Evolutionary conservation across 2,329 filamentous ascomycete genomes (phyloP).

Genomic region (Aspergillus tamarii): DNA sequence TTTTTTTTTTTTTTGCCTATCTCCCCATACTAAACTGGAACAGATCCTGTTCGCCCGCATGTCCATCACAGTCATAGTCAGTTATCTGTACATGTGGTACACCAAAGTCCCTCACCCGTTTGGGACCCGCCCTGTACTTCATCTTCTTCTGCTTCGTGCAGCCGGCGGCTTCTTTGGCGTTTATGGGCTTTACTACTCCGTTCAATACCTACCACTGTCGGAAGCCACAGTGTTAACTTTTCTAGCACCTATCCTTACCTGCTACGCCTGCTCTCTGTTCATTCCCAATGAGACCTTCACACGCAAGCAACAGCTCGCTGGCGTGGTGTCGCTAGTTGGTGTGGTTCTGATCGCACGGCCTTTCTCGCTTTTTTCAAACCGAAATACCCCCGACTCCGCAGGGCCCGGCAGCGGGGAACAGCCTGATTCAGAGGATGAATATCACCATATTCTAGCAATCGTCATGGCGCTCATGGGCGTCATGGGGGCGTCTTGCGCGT

Average conservation of each 20-base stretch:
- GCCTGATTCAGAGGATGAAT: slow-evolving; percentile 52
- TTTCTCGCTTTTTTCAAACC: slow-evolving; percentile 27
- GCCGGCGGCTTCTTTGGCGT: slow-evolving; percentile 76
- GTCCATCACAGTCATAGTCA: slow-evolving; percentile 69
- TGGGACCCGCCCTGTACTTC: slow-evolving; percentile 67
- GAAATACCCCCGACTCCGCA: not conserved
- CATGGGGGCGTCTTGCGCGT: slow-evolving; percentile 72
- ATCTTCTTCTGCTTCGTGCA: slow-evolving; percentile 69
- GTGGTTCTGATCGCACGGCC: slow-evolving; percentile 84
- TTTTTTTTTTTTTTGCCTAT: no score
- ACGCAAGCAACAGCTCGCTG: slow-evolving; percentile 74
- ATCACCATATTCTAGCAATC: slow-evolving; percentile 71
- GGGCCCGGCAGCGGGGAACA: slow-evolving; percentile 25
- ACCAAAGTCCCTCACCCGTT: slow-evolving; percentile 69
- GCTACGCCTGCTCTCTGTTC: slow-evolving; percentile 77
- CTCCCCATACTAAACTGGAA: not conserved
- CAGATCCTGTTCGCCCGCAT: slow-evolving; percentile 79
- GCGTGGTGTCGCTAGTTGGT: slow-evolving; percentile 73
- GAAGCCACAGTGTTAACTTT: slow-evolving; percentile 92
- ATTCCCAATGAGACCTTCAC: slow-evolving; percentile 75
- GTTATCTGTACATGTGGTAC: slow-evolving; percentile 74
- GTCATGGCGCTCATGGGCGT: slow-evolving; percentile 76
- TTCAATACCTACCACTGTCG: slow-evolving; percentile 79
- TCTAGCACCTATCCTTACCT: slow-evolving; percentile 75
- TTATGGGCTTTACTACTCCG: slow-evolving; percentile 74